Percentiles rank a stretch among this genome's conserved stretches.
phyloP scores from a whole-genome alignment of 306 rosid species.

The Sesbania bispinosa region DNA sequence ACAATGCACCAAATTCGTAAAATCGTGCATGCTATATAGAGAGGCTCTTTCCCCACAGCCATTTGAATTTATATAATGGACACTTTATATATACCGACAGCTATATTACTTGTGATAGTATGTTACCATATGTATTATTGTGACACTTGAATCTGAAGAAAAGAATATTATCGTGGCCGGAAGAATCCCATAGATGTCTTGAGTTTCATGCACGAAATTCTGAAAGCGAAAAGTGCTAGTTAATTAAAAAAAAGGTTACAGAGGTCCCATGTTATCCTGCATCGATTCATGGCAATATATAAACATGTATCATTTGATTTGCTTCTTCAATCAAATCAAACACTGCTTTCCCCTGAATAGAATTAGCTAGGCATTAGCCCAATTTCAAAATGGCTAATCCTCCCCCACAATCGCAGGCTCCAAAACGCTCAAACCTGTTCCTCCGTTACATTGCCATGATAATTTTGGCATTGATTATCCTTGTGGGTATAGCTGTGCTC shows the following conservation, averaged over 20 bases:
- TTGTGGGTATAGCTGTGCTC: conserved; percentile 63
- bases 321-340: conserved; percentile 5
- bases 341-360: not conserved
- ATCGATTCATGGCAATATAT: conserved; percentile 20
- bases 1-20: no score
- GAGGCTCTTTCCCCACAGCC: no score
- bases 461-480: conserved; percentile 42
- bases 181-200: conserved; percentile 57
- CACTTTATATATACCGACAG: conserved; percentile 45
- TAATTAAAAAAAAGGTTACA: conserved; percentile 13
- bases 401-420: conserved; percentile 14
- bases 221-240: conserved; percentile 43
- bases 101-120: conserved; percentile 23
- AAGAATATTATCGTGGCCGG: conserved; percentile 45
- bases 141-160: conserved; percentile 50
- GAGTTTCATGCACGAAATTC: conserved; percentile 82
- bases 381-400: conserved; percentile 43
- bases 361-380: no score
- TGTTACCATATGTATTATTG: not conserved
- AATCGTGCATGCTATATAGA: no score
- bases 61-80: no score
- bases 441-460: conserved; percentile 40
- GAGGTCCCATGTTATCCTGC: conserved; percentile 17
- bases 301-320: not conserved
- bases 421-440: conserved; percentile 9